Conservation (phyloP, 2,329 filamentous ascomycete genomes). For the Xylariaceae sp. region DNA sequence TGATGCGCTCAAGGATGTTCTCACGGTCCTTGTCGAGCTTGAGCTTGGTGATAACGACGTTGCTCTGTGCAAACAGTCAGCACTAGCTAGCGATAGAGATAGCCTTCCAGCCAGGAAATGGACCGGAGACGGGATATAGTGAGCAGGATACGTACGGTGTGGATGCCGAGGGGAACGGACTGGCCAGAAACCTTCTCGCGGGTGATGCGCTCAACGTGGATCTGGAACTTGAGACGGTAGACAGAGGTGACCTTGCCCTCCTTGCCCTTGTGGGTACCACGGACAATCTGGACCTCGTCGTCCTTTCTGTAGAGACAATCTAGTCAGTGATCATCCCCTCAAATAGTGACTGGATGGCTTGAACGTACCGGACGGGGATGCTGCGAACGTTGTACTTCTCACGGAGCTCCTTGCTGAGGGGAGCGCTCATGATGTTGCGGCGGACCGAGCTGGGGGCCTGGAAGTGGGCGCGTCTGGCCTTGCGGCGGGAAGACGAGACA, state of each 20-base stretch:
- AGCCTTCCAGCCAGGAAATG: not conserved
- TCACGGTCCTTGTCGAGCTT: slow-evolving; percentile 67
- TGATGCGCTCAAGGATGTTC: slow-evolving; percentile 80
- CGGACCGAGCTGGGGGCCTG: slow-evolving; percentile 88
- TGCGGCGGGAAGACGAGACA: slow-evolving; percentile 62
- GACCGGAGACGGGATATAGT: no score
- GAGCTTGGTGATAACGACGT: slow-evolving; percentile 44
- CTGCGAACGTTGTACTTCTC: slow-evolving; percentile 98
- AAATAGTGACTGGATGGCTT: not conserved
- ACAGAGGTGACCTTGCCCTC: slow-evolving; percentile 98
- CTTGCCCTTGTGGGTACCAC: slow-evolving; percentile 92
- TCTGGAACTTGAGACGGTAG: slow-evolving; percentile 96
- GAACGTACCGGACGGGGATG: slow-evolving; percentile 66
- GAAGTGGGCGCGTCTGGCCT: slow-evolving; percentile 99
- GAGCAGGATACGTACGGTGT: slow-evolving; percentile 46
- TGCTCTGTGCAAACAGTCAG: slow-evolving; percentile 54
- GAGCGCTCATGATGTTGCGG: slow-evolving; percentile 94
- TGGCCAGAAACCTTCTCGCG: slow-evolving; percentile 98
- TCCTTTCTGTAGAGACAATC: slow-evolving; percentile 62
- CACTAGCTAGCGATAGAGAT: not conserved
- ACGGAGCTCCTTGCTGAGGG: slow-evolving; percentile 92
- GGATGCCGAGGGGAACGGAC: slow-evolving; percentile 88
- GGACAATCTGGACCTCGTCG: slow-evolving; percentile 88
- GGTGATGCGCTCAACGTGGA: slow-evolving; percentile 94
- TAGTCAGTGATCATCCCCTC: not conserved